phyloP scores from a whole-genome alignment of 305 asterid genomes.

The Caryopteris hybrid region DNA sequence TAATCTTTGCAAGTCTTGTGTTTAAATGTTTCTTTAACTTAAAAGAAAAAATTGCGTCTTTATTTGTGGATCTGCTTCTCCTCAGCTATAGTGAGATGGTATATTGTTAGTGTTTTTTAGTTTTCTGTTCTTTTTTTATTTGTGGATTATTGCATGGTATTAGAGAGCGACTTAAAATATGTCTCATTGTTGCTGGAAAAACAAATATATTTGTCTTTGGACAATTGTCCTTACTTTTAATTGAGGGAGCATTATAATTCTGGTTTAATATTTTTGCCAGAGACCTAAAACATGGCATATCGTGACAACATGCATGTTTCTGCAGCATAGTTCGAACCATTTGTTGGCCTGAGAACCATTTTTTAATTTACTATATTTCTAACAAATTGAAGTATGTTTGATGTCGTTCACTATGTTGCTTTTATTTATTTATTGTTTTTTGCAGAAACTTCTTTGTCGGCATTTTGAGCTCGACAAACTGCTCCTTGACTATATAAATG shows the following conservation, averaged over 20 bases:
- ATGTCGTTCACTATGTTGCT: not conserved
- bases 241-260: not conserved
- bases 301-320: not conserved
- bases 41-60: no score
- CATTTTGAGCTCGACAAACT: constrained; percentile 94
- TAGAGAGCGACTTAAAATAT: no score
- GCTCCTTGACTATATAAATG: constrained; percentile 73
- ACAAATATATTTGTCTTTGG: not conserved
- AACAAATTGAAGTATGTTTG: not conserved
- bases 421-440: constrained; percentile 3
- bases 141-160: no score
- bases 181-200: not conserved
- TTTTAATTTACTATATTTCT: not conserved
- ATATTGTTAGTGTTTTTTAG: not conserved
- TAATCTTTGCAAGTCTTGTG: not conserved
- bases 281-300: not conserved
- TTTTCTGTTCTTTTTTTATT: no score
- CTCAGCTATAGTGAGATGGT: not conserved
- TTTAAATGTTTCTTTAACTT: not conserved
- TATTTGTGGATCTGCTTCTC: not conserved
- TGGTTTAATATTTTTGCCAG: not conserved
- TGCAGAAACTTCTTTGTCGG: constrained; percentile 86
- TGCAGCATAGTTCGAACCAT: not conserved
- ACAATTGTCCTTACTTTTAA: not conserved
- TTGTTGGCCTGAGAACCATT: not conserved